Base-by-base conservation (phyloP, 306 rosid genomes). In the Vicia sativa region DNA sequence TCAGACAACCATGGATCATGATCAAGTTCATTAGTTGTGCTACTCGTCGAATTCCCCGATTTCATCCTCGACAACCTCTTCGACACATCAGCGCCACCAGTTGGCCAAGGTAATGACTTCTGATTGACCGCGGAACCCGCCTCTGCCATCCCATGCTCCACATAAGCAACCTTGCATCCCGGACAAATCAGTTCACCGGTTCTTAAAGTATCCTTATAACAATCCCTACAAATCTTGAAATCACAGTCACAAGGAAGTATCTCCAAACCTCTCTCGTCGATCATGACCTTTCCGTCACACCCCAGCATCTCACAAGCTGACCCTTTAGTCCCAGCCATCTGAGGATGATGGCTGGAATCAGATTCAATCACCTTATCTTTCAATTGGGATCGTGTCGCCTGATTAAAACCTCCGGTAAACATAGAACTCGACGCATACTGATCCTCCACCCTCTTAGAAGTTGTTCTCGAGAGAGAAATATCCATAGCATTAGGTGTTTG, bases 331-430 rank as follows among this genome's bases (percentile, higher is more conserved):
- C 91, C 89, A 0, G 89, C 68, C 89, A 86, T 84, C 84, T 88
- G 91, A 13, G 95, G 91, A 65, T 88, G 91, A 65, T 88, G 91
- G 63, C 66, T 86, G 0, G 83, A 76, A 6, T 78, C 89, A 0
- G 95, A 82, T 31, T 84, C 95, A 12, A 80, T 82, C 70, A 88
- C 85, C 67, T 80, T 84, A 26, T 80, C 90, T 84, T 74, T 89
- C 81, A 82, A 79, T 7, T 82, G 92, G 8, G 90, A 85, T 1
- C 90, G 76, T 0, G 96, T 89, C 9, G 53, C 65, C 67, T 81
- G 80, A 60, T 86, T 82, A 35, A 80, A 80, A 10, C 96, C 96
- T 0, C 92, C 96, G 0, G 88, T 89, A 37, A 89, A 89, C 83
- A 89, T 5, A 28, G 96, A 84, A 66, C 86, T 80, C 0, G 90